Evolutionary conservation across 2,329 filamentous ascomycete species (phyloP).

Genomic region (Paraconiothyrium brasiliense): DNA sequence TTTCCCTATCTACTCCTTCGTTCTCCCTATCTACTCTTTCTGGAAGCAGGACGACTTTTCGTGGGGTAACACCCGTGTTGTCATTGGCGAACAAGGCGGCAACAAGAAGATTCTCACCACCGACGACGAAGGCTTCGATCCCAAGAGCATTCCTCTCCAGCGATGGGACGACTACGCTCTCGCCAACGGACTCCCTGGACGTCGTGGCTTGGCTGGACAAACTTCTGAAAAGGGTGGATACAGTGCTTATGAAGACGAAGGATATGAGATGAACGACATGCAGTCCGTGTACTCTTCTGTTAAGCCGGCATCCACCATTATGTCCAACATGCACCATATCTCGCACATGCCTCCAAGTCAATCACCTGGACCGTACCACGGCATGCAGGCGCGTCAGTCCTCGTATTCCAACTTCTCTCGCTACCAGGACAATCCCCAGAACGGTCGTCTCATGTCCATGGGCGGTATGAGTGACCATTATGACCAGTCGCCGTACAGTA

Average conservation of each 20-base stretch:
- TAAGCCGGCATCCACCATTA: constrained; percentile 83
- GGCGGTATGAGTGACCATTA: constrained; percentile 61
- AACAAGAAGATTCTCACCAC: constrained; percentile 89
- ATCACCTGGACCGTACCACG: constrained; percentile 77
- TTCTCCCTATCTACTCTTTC: constrained; percentile 96
- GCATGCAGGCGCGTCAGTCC: constrained; percentile 73
- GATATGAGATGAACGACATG: constrained; percentile 98
- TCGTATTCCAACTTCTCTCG: constrained; percentile 72
- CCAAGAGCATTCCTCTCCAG: constrained; percentile 90
- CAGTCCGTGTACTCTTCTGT: constrained; percentile 95
- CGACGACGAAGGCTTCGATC: constrained; percentile 84
- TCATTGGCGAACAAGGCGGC: constrained; percentile 93
- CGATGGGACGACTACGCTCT: constrained; percentile 97
- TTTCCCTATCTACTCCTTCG: constrained; percentile 90
- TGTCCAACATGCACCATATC: constrained; percentile 79
- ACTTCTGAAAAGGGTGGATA: constrained; percentile 67
- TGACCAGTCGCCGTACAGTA: constrained; percentile 49
- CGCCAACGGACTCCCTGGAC: constrained; percentile 86
- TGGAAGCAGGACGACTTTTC: constrained; percentile 99
- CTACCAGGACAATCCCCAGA: constrained; percentile 70
- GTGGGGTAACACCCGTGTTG: constrained; percentile 98
- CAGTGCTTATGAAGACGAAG: constrained; percentile 74
- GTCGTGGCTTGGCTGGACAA: constrained; percentile 71
- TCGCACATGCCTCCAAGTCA: constrained; percentile 78
- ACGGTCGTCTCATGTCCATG: constrained; percentile 67